Evolutionary conservation across 169 alveolate species (phyloP), one percentile per base, ranked within the genome.

Genomic region (Cryptosporidium tyzzeri): DNA sequence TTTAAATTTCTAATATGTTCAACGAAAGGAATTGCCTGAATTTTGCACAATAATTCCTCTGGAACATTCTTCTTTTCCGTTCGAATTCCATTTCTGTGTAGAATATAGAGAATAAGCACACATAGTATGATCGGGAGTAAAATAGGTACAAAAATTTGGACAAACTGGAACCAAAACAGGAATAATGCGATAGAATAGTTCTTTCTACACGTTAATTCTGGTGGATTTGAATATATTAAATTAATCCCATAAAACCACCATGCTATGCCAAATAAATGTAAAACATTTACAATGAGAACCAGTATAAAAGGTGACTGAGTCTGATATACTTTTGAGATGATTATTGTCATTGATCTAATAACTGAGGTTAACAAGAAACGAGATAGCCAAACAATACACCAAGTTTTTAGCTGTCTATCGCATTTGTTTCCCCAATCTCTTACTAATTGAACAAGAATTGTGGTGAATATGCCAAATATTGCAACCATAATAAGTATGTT

Each of bases 211-310:
- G 39, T 41, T 65, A 31, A 35, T 59, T 33, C 75, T 26, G 89
- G 89, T 14, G 89, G 89, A 31, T 41, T 67, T 80, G 75, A 45
- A 67, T 62, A 80, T 16, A 80, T 80, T 29, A 80, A 31, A 29
- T 80, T 35, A 26, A 80, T 80, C 65, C 89, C 89, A 62, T 80
- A 80, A 80, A 80, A 80, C 89, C 89, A 80, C 89, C 89, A 80
- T 10, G 45, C 69, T 29, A 80, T 62, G 3, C 89, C 89, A 62
- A 80, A 80, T 14, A 80, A 21, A 9, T 80, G 75, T 23, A 59
- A 16, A 48, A 41, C 59, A 62, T 80, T 59, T 18, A 80, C 50
- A 45, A 80, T 18, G 8, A 62, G 31, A 18, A 80, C 62, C 50
- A 80, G 18, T 6, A 44, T 18, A 37, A 80, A 23, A 14, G 89